These are phyloP conservation scores for Mycena citricolor DNA, from an alignment of 1,284 basidiomycete species.

Conservation along the genomic window DNA sequence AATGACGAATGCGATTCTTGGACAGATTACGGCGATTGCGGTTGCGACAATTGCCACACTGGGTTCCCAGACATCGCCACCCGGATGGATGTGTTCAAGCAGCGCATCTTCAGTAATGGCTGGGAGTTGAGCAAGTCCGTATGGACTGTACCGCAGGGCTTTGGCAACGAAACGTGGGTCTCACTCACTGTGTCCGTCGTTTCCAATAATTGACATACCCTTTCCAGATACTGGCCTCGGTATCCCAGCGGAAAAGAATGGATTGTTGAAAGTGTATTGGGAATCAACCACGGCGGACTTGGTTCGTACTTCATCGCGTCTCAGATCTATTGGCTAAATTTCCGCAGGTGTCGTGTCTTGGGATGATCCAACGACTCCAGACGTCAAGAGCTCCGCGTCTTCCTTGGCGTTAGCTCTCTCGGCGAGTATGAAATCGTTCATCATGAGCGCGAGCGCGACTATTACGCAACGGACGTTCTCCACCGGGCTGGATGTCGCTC, in stretches of 20 bases:
- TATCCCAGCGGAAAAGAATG: slow-evolving; percentile 69
- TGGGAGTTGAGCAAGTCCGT: slow-evolving; percentile 64
- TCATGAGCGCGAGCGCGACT: slow-evolving; percentile 36
- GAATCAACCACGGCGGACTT: slow-evolving; percentile 69
- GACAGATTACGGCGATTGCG: slow-evolving; percentile 65
- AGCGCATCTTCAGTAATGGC: slow-evolving; percentile 57
- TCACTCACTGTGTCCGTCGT: slow-evolving; percentile 8
- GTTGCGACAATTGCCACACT: slow-evolving; percentile 58
- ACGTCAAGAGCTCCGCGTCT: slow-evolving; percentile 60
- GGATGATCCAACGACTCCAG: slow-evolving; percentile 60
- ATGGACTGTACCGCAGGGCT: slow-evolving; percentile 78
- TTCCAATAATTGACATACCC: too few species aligned
- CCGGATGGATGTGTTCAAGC: slow-evolving; percentile 61
- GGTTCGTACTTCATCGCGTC: slow-evolving; percentile 41
- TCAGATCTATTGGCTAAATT: not conserved
- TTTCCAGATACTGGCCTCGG: slow-evolving; percentile 61
- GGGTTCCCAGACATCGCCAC: slow-evolving; percentile 61
- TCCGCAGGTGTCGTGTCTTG: slow-evolving; percentile 65
- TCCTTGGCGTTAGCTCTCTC: slow-evolving; percentile 41
- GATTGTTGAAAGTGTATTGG: slow-evolving; percentile 60
- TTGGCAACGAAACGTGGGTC: slow-evolving; percentile 59
- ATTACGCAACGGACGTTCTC: slow-evolving; percentile 36
- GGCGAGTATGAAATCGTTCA: slow-evolving; percentile 37
- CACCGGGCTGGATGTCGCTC: slow-evolving; percentile 41
- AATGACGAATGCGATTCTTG: slow-evolving; percentile 41